A percentile compares a stretch with the other conserved stretches of the same genome.
Evolutionary conservation across 495 filamentous ascomycete species (phyloP).

Genomic region (Hypoxylon fragiforme): DNA sequence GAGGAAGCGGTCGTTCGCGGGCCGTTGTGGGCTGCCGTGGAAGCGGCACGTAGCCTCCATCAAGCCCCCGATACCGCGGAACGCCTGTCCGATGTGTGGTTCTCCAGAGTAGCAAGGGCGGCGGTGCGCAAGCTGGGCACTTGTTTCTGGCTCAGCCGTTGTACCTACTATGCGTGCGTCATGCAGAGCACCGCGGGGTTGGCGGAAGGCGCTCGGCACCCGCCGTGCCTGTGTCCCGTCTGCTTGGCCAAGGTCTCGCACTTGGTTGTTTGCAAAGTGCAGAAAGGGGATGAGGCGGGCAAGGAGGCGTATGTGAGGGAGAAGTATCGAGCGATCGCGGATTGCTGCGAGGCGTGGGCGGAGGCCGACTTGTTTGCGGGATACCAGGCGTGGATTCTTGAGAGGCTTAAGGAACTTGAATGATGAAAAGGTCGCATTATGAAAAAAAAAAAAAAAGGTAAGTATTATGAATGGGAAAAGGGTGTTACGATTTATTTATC

Average conservation of each 20-base stretch:
- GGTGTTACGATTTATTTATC: no score
- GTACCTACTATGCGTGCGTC: slow-evolving; percentile 68
- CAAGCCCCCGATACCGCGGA: slow-evolving; percentile 4
- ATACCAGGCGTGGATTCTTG: slow-evolving; percentile 44
- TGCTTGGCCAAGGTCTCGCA: slow-evolving; percentile 59
- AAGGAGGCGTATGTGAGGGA: slow-evolving; percentile 41
- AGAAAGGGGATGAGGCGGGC: slow-evolving; percentile 32
- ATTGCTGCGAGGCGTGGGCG: slow-evolving; percentile 48
- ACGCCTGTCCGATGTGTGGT: slow-evolving; percentile 51
- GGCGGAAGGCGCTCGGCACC: slow-evolving; percentile 65
- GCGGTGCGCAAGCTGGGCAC: slow-evolving; percentile 67
- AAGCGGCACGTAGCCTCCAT: slow-evolving; percentile 11
- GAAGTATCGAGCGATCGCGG: slow-evolving; percentile 48
- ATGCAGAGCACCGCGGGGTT: slow-evolving; percentile 68
- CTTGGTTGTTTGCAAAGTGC: slow-evolving; percentile 26
- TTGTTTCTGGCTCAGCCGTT: slow-evolving; percentile 68
- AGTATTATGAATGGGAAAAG: no score
- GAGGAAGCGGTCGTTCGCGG: background rate
- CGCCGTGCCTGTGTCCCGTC: slow-evolving; percentile 68
- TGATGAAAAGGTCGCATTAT: background rate
- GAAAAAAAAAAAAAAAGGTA: no score
- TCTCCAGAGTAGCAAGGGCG: slow-evolving; percentile 59
- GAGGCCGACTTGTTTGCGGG: slow-evolving; percentile 47
- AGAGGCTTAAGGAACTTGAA: slow-evolving; percentile 12
- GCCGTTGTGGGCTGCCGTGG: slow-evolving; percentile 24